Percentiles rank a stretch among this genome's conserved stretches.
Conservation (phyloP, 805 yeast species). For the Myxozyma kluyveri region DNA sequence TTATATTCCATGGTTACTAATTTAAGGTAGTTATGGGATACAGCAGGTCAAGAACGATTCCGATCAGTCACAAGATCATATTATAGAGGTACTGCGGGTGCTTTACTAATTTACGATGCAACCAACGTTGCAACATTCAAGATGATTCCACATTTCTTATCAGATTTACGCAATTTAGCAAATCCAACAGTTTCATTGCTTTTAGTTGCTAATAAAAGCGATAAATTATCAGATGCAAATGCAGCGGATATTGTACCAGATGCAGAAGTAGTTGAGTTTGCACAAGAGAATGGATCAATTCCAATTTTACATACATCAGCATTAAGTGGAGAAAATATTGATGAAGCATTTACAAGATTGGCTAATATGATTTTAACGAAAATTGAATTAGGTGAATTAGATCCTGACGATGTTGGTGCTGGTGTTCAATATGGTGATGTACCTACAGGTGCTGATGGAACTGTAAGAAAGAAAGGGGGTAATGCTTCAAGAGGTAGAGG, state of each 20-base stretch:
- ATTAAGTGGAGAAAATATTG: constrained; percentile 43
- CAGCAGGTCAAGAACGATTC: constrained; percentile 96
- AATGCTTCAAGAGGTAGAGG: constrained; percentile 21
- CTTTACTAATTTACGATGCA: constrained; percentile 84
- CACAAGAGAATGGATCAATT: constrained; percentile 38
- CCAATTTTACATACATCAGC: constrained; percentile 46
- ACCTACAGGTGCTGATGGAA: constrained; percentile 37
- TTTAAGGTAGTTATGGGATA: constrained; percentile 83
- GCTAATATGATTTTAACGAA: constrained; percentile 46
- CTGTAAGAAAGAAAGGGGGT: constrained; percentile 13
- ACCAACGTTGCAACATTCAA: constrained; percentile 82
- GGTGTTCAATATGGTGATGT: constrained; percentile 56
- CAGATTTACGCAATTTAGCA: constrained; percentile 85
- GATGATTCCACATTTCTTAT: constrained; percentile 81
- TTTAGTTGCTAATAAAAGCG: constrained; percentile 87
- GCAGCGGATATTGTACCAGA: constrained; percentile 40
- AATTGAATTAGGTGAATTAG: constrained; percentile 48
- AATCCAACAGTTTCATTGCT: constrained; percentile 89
- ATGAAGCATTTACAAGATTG: constrained; percentile 43
- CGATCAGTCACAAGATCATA: constrained; percentile 92
- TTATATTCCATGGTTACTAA: background rate
- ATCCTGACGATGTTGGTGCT: constrained; percentile 47
- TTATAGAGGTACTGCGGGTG: constrained; percentile 94
- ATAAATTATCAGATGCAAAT: constrained; percentile 47
- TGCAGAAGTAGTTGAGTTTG: constrained; percentile 41